A percentile compares a stretch with the other conserved stretches of the same genome.
Evolutionary conservation across 345 rosid species (phyloP).

Genomic region (Stellera chamaejasme): DNA sequence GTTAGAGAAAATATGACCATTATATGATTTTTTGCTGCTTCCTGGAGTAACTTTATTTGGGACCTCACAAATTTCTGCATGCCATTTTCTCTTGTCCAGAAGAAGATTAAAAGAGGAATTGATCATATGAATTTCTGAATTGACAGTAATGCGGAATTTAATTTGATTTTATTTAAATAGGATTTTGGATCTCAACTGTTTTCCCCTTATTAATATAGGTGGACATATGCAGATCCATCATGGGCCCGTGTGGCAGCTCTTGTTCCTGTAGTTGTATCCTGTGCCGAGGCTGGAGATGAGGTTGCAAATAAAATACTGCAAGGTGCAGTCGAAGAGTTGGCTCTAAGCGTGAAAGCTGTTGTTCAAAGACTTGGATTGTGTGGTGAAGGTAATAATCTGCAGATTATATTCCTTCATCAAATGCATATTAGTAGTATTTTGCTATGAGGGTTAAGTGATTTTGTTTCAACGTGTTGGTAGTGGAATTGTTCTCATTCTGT

Average conservation of each 20-base stretch:
- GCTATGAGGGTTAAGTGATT: no score
- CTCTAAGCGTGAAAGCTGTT: constrained; percentile 69
- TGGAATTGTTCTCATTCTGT: no score
- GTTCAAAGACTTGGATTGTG: constrained; percentile 55
- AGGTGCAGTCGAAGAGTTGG: constrained; percentile 55
- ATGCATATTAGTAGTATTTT: no score
- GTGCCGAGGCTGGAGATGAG: constrained; percentile 69
- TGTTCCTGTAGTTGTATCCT: constrained; percentile 61
- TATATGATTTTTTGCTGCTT: no score
- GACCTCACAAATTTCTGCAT: no score
- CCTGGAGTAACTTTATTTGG: no score
- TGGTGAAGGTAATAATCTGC: constrained; percentile 38
- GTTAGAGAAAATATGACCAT: no score
- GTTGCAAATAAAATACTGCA: constrained; percentile 51
- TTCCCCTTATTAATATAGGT: constrained; percentile 27
- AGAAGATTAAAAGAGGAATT: no score
- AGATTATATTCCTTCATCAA: no score
- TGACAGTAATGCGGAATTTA: background rate
- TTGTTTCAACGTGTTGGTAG: no score
- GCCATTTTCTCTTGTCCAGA: no score
- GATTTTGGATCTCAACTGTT: constrained; percentile 6
- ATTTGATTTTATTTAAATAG: background rate
- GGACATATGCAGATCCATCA: constrained; percentile 77
- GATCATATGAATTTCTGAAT: no score
- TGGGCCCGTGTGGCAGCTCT: constrained; percentile 83